A percentile compares a stretch with the other conserved stretches of the same genome.
phyloP scores from a whole-genome alignment of 257 asterid species.

The Penstemon davidsonii region DNA sequence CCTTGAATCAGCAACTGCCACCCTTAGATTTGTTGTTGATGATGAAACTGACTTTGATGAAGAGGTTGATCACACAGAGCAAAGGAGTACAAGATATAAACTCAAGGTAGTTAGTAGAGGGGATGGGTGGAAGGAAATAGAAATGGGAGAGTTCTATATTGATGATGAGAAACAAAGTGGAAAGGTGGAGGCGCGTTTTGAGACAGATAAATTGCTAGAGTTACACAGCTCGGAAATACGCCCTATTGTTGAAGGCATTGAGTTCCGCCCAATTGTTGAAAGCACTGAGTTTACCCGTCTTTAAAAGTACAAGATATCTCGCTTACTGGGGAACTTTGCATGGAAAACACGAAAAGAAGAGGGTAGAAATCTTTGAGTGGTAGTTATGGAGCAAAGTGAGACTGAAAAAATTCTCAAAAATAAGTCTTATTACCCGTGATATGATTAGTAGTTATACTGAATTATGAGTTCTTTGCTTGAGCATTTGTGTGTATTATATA shows the following conservation, averaged over 20 bases:
- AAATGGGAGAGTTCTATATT: slow-evolving; percentile 33
- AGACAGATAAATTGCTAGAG: neutral
- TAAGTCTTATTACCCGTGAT: too few species aligned
- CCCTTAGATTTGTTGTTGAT: neutral
- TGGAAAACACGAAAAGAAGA: neutral
- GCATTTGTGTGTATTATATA: too few species aligned
- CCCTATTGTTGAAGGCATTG: slow-evolving; percentile 18
- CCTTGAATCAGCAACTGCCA: neutral
- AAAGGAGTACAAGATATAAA: neutral
- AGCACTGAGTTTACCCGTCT: too few species aligned
- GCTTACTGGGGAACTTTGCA: neutral
- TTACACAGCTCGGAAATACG: neutral
- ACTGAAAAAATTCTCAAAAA: too few species aligned
- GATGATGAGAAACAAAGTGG: slow-evolving; percentile 27
- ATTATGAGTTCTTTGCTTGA: too few species aligned
- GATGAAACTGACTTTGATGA: too few species aligned
- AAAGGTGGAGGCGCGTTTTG: slow-evolving; percentile 27
- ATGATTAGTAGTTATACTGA: too few species aligned
- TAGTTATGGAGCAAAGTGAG: too few species aligned
- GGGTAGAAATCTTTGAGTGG: neutral
- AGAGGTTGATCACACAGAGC: too few species aligned
- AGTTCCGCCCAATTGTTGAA: slow-evolving; percentile 11
- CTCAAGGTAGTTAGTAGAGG: slow-evolving; percentile 11
- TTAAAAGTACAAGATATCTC: neutral
- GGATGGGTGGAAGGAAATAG: slow-evolving; percentile 46